These are phyloP conservation scores for Austropuccinia psidii DNA, from an alignment of 1,284 basidiomycete species.

Conservation along the genomic window DNA sequence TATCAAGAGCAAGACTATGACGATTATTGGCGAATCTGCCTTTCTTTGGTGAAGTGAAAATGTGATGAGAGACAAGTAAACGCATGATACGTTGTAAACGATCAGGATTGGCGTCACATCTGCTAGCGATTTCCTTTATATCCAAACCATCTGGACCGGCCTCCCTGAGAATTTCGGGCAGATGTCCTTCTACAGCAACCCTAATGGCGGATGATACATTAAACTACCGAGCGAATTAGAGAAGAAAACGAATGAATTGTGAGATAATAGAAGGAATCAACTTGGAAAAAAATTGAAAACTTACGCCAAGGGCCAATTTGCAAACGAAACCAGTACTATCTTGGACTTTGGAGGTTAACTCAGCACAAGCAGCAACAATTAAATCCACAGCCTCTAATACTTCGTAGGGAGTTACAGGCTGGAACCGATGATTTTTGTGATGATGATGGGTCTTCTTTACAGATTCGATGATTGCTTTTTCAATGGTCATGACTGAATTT, in stretches of 20 bases:
- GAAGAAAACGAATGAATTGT: neutral
- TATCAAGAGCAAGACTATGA: conserved; percentile 33
- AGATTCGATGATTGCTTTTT: conserved; percentile 22
- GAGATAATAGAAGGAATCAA: neutral
- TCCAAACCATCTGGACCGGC: conserved; percentile 13
- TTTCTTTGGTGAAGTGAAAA: conserved; percentile 32
- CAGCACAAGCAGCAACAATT: conserved; percentile 34
- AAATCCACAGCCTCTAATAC: conserved; percentile 34
- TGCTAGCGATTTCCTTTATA: conserved; percentile 12
- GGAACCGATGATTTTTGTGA: neutral
- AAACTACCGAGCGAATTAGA: conserved; percentile 7
- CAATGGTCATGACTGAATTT: conserved; percentile 25
- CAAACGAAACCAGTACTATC: conserved; percentile 31
- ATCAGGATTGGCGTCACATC: conserved; percentile 24
- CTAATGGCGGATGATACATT: conserved; percentile 35
- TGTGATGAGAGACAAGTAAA: conserved; percentile 32
- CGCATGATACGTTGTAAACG: conserved; percentile 27
- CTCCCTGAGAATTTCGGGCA: conserved; percentile 29
- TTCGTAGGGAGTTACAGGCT: conserved; percentile 26
- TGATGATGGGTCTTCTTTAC: neutral
- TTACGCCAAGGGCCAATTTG: conserved; percentile 32
- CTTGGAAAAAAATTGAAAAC: neutral
- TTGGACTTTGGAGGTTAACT: conserved; percentile 32
- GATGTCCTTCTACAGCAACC: conserved; percentile 33
- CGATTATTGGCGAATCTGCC: conserved; percentile 32